phyloP scores from a whole-genome alignment of 106 monocot genomes.

The Apostasia ramifera region DNA sequence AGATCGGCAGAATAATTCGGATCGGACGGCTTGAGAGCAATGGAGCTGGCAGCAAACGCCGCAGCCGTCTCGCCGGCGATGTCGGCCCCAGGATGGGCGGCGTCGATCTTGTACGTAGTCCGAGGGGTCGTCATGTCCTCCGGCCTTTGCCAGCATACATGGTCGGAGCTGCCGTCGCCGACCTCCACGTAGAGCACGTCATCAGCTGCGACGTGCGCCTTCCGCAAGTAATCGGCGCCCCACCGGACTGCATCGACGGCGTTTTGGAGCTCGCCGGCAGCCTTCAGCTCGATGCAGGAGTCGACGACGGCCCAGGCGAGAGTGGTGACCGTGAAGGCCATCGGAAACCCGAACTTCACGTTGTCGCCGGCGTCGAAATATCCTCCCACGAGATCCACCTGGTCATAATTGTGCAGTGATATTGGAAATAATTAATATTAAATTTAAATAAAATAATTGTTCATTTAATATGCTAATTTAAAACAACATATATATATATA shows the following conservation, averaged over 20 bases:
- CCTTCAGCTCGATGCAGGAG: slow-evolving; percentile 1
- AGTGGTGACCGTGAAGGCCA: slow-evolving; percentile 21
- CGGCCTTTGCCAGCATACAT: slow-evolving; percentile 21
- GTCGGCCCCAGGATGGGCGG: slow-evolving; percentile 32
- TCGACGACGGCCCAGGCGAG: slow-evolving; percentile 18
- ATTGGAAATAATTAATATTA: not conserved
- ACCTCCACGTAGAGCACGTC: slow-evolving; percentile 20
- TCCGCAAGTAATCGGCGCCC: slow-evolving; percentile 17
- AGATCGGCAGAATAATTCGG: slow-evolving; percentile 33
- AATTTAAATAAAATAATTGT: no score
- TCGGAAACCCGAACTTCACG: slow-evolving; percentile 20
- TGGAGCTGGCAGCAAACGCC: slow-evolving; percentile 33
- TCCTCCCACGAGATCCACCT: slow-evolving; percentile 22
- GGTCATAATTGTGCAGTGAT: not conserved
- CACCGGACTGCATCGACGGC: slow-evolving; percentile 16
- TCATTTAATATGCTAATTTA: not conserved
- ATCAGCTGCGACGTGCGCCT: slow-evolving; percentile 3
- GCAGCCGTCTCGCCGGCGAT: slow-evolving; percentile 37
- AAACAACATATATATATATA: not conserved
- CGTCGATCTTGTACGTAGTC: slow-evolving; percentile 14
- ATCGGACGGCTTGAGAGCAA: slow-evolving; percentile 20
- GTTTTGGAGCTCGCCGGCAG: slow-evolving; percentile 6
- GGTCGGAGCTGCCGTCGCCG: slow-evolving; percentile 17
- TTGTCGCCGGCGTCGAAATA: slow-evolving; percentile 21
- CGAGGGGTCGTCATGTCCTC: slow-evolving; percentile 24